Conservation (phyloP, 768 basidiomycete genomes). For the Myochromella boudieri region DNA sequence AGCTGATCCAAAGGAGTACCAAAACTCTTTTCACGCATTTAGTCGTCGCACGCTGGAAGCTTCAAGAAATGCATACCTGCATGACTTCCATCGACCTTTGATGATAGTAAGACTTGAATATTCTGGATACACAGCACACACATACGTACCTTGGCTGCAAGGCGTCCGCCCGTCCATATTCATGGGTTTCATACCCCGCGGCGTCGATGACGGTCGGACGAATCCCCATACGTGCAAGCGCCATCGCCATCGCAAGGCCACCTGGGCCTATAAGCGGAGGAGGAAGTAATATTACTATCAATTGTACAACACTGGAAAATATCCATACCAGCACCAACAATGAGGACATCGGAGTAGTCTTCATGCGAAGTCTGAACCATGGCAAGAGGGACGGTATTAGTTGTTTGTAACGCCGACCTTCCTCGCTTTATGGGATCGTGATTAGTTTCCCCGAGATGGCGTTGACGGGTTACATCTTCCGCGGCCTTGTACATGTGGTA, state of each 20-base stretch:
- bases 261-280: conserved; percentile 6
- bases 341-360: conserved; percentile 13
- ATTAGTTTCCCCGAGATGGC: neutral
- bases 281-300: neutral
- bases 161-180: conserved; percentile 17
- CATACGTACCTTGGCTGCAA: conserved; percentile 12
- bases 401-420: neutral
- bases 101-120: neutral
- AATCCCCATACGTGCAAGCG: conserved; percentile 14
- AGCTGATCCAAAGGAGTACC: conserved; percentile 13
- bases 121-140: too few species aligned
- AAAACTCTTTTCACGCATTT: conserved; percentile 4
- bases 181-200: conserved; percentile 13
- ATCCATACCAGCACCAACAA: conserved; percentile 15
- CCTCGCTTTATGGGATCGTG: conserved; percentile 7
- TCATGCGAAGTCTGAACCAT: conserved; percentile 15
- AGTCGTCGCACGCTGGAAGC: neutral
- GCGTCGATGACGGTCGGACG: conserved; percentile 14
- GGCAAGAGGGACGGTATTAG: neutral
- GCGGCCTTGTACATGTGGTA: conserved; percentile 9
- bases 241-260: conserved; percentile 18
- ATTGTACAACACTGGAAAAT: neutral
- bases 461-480: conserved; percentile 9
- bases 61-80: conserved; percentile 5
- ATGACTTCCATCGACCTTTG: conserved; percentile 16